Percentiles rank a stretch among this genome's conserved stretches.
Evolutionary conservation across 228 moss, liverwort and hornwort genomes (phyloP).

Genomic region (Sphagnum magellanicum): DNA sequence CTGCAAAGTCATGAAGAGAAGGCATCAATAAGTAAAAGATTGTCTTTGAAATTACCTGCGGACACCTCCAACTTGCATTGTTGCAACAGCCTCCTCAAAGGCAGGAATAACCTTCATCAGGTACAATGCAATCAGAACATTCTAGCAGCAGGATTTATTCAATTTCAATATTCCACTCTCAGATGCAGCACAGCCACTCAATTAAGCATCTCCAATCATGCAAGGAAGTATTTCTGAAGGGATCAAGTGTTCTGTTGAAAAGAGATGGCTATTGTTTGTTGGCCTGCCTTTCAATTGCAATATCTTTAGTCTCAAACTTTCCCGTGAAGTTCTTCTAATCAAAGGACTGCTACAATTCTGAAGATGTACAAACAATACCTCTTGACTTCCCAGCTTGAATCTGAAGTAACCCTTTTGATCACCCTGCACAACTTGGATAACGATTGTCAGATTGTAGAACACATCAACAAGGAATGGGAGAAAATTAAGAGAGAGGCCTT

Average conservation of each 20-base stretch:
- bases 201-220: too few species aligned
- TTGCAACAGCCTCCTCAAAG: constrained; percentile 90
- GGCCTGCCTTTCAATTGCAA: constrained; percentile 20
- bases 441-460: too few species aligned
- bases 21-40: too few species aligned
- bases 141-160: neutral
- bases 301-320: constrained; percentile 36
- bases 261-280: too few species aligned
- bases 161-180: neutral
- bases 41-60: constrained; percentile 43
- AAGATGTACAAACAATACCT: constrained; percentile 27
- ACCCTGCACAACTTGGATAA: constrained; percentile 34
- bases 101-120: constrained; percentile 80
- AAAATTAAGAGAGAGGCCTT: too few species aligned
- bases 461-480: too few species aligned
- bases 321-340: neutral
- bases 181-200: too few species aligned
- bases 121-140: neutral
- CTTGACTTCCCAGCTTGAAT: constrained; percentile 70
- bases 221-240: too few species aligned
- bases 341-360: neutral
- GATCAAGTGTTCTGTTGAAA: too few species aligned
- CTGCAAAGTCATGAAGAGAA: too few species aligned
- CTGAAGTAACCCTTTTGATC: constrained; percentile 73
- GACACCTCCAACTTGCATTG: constrained; percentile 85